Percentiles rank a stretch among this genome's conserved stretches.
These are phyloP conservation scores for Paralagenidium karlingii DNA, from an alignment of 352 stramenopile species.

Conservation along the genomic window DNA sequence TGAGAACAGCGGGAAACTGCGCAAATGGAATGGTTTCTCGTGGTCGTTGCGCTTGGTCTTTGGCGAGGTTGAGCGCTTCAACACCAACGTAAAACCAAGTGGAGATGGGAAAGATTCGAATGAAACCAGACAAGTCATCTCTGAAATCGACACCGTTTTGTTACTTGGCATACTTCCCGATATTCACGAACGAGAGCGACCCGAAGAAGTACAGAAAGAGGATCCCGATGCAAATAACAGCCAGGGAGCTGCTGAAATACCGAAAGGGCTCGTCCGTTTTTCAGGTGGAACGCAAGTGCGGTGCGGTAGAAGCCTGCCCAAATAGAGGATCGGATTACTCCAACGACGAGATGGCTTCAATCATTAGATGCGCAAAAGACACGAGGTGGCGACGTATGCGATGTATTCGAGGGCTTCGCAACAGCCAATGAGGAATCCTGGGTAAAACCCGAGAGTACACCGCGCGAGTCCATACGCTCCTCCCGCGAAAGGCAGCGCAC, in stretches of 20 bases:
- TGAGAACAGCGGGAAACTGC: constrained; percentile 11
- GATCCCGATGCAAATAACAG: constrained; percentile 3
- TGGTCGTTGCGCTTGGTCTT: constrained; percentile 8
- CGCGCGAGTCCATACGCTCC: constrained; percentile 15
- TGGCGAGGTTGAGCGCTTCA: constrained; percentile 12
- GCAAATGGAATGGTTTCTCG: constrained; percentile 9
- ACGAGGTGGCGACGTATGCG: constrained; percentile 13
- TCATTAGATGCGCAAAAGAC: constrained; percentile 12
- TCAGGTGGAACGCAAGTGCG: constrained; percentile 5
- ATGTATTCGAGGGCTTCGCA: constrained; percentile 16
- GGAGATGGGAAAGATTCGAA: constrained; percentile 8
- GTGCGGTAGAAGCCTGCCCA: constrained; percentile 12
- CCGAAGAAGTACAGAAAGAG: constrained; percentile 11
- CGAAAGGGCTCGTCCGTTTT: constrained; percentile 13
- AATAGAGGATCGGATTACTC: constrained; percentile 8
- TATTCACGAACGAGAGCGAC: constrained; percentile 10
- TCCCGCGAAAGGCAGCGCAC: constrained; percentile 14
- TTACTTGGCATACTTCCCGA: constrained; percentile 7
- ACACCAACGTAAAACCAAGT: constrained; percentile 20
- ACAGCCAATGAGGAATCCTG: constrained; percentile 15
- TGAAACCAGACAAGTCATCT: constrained; percentile 10
- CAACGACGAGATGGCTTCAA: constrained; percentile 2
- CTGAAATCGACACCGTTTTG: constrained; percentile 8
- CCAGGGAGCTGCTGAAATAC: constrained; percentile 11
- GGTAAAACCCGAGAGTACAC: constrained; percentile 13